phyloP scores from a whole-genome alignment of 2,329 filamentous ascomycete species.

The Diaporthe eres region DNA sequence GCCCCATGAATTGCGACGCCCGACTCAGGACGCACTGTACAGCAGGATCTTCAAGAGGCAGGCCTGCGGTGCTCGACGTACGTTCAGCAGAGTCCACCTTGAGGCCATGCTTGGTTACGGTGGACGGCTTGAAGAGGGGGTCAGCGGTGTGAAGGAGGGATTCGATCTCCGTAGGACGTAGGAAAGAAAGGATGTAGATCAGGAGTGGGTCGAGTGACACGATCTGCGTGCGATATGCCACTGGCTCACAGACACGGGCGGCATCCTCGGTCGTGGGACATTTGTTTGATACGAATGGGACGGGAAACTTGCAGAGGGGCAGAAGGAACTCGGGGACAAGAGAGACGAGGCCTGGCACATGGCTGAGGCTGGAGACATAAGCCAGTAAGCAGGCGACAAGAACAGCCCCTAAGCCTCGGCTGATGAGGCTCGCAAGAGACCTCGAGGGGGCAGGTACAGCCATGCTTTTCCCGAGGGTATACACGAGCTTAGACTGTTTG shows the following conservation, averaged over 20 bases:
- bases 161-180: slow-evolving; percentile 52
- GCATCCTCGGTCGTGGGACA: background rate
- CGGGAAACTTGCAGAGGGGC: slow-evolving; percentile 43
- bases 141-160: slow-evolving; percentile 54
- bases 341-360: slow-evolving; percentile 39
- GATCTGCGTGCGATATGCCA: slow-evolving; percentile 56
- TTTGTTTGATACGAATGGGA: slow-evolving; percentile 29
- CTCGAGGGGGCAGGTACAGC: background rate
- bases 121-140: slow-evolving; percentile 53
- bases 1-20: slow-evolving; percentile 55
- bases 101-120: slow-evolving; percentile 54
- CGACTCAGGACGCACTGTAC: slow-evolving; percentile 56
- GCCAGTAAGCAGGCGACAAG: slow-evolving; percentile 16
- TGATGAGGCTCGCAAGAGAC: background rate
- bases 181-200: slow-evolving; percentile 59
- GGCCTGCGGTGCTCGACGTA: slow-evolving; percentile 56
- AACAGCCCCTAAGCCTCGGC: slow-evolving; percentile 2
- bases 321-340: slow-evolving; percentile 45
- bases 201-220: slow-evolving; percentile 59
- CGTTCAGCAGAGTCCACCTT: slow-evolving; percentile 51
- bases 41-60: slow-evolving; percentile 52
- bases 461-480: background rate
- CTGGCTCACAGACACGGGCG: slow-evolving; percentile 49
- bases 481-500: too few relatives aligned
- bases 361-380: slow-evolving; percentile 21